These are phyloP conservation scores for Xylaria curta DNA, from an alignment of 495 filamentous ascomycete genomes.

Conservation along the genomic window DNA sequence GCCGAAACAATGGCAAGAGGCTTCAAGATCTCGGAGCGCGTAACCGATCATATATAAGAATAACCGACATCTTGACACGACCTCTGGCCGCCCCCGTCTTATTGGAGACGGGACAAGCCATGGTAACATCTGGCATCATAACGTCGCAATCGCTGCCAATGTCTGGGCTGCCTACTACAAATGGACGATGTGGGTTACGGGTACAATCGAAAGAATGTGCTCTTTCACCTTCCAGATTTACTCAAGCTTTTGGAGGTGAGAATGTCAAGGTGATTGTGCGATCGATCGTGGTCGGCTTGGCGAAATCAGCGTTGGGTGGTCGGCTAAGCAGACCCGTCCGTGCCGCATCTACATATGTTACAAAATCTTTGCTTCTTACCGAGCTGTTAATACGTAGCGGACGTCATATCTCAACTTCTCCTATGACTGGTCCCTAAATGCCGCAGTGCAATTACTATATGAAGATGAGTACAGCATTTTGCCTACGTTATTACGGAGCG, in stretches of 20 bases:
- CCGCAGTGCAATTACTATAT: neutral
- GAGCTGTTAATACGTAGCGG: neutral
- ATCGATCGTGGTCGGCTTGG: slow-evolving; percentile 2
- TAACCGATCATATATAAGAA: neutral
- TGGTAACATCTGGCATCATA: slow-evolving; percentile 22
- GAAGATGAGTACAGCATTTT: neutral
- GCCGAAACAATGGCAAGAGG: neutral
- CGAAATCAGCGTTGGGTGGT: neutral
- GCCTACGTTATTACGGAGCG: neutral
- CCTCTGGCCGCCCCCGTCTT: neutral
- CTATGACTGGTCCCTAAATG: neutral
- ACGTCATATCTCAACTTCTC: neutral
- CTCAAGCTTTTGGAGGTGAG: slow-evolving; percentile 12
- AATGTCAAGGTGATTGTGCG: slow-evolving; percentile 15
- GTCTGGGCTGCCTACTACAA: neutral
- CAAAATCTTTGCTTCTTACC: neutral
- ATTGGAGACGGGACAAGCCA: slow-evolving; percentile 11
- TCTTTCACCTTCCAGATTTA: slow-evolving; percentile 13
- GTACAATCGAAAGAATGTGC: neutral
- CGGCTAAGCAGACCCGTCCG: neutral
- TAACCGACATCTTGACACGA: neutral
- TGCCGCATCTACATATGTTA: neutral
- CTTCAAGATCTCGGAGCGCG: neutral
- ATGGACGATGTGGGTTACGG: neutral
- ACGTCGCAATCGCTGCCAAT: slow-evolving; percentile 19